Percentiles rank a stretch among this genome's conserved stretches.
Evolutionary conservation across 1,284 basidiomycete genomes (phyloP).

Genomic region (Exobasidium rhododendri): DNA sequence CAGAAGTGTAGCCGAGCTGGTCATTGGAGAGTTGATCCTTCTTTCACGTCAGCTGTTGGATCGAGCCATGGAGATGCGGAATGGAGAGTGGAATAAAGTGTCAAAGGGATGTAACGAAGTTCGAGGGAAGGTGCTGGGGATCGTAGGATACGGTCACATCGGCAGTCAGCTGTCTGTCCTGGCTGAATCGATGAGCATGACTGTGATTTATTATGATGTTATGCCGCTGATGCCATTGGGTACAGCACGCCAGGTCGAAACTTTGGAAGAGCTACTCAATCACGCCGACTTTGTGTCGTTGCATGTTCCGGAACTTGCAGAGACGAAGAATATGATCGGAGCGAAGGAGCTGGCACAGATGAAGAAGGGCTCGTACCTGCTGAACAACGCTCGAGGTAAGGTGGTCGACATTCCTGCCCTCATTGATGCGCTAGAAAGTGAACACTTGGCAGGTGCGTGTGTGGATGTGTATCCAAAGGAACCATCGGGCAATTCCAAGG

Average conservation of each 20-base stretch:
- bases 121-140: constrained; percentile 94
- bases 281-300: constrained; percentile 87
- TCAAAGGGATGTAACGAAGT: constrained; percentile 98
- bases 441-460: constrained; percentile 87
- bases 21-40: constrained; percentile 87
- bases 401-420: constrained; percentile 94
- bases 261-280: constrained; percentile 71
- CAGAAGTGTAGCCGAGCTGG: constrained; percentile 95
- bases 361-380: constrained; percentile 91
- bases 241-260: constrained; percentile 82
- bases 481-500: constrained; percentile 81
- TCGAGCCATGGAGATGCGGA: constrained; percentile 79
- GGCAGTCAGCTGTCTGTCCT: constrained; percentile 95
- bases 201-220: constrained; percentile 92
- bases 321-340: constrained; percentile 93
- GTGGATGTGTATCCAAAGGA: constrained; percentile 93
- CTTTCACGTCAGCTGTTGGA: constrained; percentile 93
- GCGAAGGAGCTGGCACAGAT: constrained; percentile 74
- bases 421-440: constrained; percentile 73
- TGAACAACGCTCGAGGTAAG: constrained; percentile 95
- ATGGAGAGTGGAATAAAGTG: constrained; percentile 97
- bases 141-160: constrained; percentile 98
- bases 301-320: constrained; percentile 92
- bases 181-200: constrained; percentile 92
- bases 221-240: constrained; percentile 97